phyloP scores from a whole-genome alignment of 345 rosid species.

The Heritiera fomes region DNA sequence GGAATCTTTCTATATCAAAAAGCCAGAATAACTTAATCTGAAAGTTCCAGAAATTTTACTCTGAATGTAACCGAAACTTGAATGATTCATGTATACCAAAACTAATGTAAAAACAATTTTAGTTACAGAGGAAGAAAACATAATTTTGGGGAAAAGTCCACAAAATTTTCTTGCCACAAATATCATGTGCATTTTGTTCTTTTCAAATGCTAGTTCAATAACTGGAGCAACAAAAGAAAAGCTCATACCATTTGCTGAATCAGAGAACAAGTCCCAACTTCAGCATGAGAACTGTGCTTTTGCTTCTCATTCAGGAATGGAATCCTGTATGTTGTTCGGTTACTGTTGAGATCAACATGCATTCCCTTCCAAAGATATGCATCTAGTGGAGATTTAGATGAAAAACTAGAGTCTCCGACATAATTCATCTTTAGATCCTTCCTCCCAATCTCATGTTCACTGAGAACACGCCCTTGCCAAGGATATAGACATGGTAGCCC shows the following conservation, averaged over 20 bases:
- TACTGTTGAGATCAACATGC: conserved; percentile 34
- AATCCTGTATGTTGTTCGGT: conserved; percentile 25
- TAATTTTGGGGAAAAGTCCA: neutral
- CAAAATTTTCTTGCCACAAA: neutral
- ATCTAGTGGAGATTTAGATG: conserved; percentile 38
- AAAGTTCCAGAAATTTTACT: neutral
- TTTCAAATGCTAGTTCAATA: neutral
- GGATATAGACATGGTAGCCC: conserved; percentile 26
- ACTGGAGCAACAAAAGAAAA: conserved; percentile 21
- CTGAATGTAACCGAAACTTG: conserved; percentile 3
- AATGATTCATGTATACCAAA: neutral
- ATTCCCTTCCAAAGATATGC: conserved; percentile 36
- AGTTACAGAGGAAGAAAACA: neutral
- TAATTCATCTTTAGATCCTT: conserved; percentile 39
- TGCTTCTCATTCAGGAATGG: conserved; percentile 42
- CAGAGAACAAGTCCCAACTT: conserved; percentile 34
- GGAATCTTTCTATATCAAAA: neutral
- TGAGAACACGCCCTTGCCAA: conserved; percentile 31
- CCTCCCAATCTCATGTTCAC: conserved; percentile 36
- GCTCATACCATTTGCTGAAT: conserved; percentile 52
- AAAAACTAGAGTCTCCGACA: conserved; percentile 35
- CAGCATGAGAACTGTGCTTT: conserved; percentile 33
- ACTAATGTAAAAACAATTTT: neutral
- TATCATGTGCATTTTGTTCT: neutral
- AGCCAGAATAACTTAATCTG: neutral